These are phyloP conservation scores for Laetiporus sulphureus DNA, from an alignment of 1,284 basidiomycete genomes.

Conservation along the genomic window DNA sequence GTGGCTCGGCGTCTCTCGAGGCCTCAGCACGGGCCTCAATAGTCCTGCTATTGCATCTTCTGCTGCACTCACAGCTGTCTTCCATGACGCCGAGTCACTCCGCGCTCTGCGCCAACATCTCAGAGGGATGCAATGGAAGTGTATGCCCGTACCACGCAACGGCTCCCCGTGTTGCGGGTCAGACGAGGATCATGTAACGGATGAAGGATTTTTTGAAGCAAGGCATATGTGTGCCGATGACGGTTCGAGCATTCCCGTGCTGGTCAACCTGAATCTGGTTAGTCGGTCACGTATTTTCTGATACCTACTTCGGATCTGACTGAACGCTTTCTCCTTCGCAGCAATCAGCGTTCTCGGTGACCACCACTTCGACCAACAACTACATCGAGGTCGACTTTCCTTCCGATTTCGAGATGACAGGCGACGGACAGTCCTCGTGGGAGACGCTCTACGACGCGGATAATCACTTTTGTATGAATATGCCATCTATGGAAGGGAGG, in stretches of 20 bases:
- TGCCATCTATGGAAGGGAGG: slow-evolving; percentile 12
- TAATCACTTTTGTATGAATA: slow-evolving; percentile 17
- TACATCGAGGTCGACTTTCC: slow-evolving; percentile 32
- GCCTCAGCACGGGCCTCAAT: slow-evolving; percentile 13
- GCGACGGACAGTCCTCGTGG: slow-evolving; percentile 13
- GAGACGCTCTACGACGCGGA: slow-evolving; percentile 16
- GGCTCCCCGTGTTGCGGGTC: background rate
- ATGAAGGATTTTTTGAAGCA: slow-evolving; percentile 27
- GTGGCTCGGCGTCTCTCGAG: slow-evolving; percentile 13
- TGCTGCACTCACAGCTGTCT: slow-evolving; percentile 16
- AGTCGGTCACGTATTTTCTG: slow-evolving; percentile 8
- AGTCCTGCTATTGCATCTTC: slow-evolving; percentile 20
- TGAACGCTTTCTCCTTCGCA: slow-evolving; percentile 14
- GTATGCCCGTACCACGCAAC: background rate
- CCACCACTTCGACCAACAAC: slow-evolving; percentile 44
- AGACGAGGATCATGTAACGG: slow-evolving; percentile 14
- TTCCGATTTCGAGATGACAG: slow-evolving; percentile 11
- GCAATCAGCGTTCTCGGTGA: slow-evolving; percentile 45
- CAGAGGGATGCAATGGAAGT: background rate
- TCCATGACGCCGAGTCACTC: slow-evolving; percentile 9
- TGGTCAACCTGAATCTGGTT: slow-evolving; percentile 28
- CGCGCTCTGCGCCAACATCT: slow-evolving; percentile 6
- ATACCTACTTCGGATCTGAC: background rate
- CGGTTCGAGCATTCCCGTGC: slow-evolving; percentile 20
- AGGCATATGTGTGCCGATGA: slow-evolving; percentile 17